Conservation (phyloP, 192 early-diverging fungal species). For the Coemansia sp. region DNA sequence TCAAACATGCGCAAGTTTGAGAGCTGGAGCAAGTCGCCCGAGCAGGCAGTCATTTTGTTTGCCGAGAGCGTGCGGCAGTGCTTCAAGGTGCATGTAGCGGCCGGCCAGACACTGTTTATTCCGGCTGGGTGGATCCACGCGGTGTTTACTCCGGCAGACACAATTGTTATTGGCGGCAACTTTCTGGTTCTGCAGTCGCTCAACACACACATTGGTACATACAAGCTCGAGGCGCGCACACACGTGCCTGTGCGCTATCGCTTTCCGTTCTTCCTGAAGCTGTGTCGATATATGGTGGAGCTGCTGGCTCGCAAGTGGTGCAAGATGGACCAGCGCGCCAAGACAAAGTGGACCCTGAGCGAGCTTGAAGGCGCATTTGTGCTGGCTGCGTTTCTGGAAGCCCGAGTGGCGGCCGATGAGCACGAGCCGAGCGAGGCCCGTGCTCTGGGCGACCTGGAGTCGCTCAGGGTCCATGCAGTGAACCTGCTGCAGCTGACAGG, state of each 20-base stretch:
- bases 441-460: conserved; percentile 34
- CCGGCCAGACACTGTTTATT: conserved; percentile 91
- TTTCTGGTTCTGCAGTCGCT: conserved; percentile 75
- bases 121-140: conserved; percentile 98
- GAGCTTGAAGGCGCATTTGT: conserved; percentile 62
- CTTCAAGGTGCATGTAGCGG: conserved; percentile 68
- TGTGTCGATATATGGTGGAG: conserved; percentile 81
- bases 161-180: conserved; percentile 92
- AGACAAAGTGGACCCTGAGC: conserved; percentile 26
- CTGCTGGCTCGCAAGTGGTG: conserved; percentile 59
- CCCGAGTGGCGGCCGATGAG: conserved; percentile 15
- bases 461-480: conserved; percentile 17
- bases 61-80: conserved; percentile 82
- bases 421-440: conserved; percentile 23
- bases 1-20: conserved; percentile 86
- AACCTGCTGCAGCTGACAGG: conserved; percentile 29
- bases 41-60: conserved; percentile 67
- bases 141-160: conserved; percentile 82
- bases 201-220: conserved; percentile 70
- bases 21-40: conserved; percentile 85
- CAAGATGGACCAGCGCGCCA: conserved; percentile 29
- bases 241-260: conserved; percentile 78
- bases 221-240: conserved; percentile 76
- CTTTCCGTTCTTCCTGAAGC: conserved; percentile 81
- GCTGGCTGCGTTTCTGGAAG: conserved; percentile 54